Percentiles rank a stretch among this genome's conserved stretches.
phyloP scores from a whole-genome alignment of 1,139 yeast genomes.

The Yamadazyma spencermartinsiae region DNA sequence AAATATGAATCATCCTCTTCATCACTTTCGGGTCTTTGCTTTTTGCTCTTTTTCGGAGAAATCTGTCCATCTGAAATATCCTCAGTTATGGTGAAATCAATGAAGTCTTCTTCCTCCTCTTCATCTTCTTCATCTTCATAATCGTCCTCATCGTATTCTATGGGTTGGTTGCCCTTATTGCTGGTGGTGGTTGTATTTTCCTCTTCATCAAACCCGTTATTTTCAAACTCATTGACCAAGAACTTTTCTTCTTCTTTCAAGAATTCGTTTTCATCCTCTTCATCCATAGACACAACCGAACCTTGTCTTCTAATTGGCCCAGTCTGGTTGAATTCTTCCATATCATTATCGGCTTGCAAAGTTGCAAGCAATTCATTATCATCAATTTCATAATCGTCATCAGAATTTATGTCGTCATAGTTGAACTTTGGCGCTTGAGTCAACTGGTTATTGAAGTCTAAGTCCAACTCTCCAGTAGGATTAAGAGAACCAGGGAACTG shows the following conservation, averaged over 20 bases:
- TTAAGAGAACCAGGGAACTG: not conserved
- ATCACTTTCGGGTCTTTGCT: slow-evolving; percentile 14
- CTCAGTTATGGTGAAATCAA: slow-evolving; percentile 29
- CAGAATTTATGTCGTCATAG: slow-evolving; percentile 58
- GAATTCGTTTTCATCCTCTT: slow-evolving; percentile 54
- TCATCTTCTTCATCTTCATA: slow-evolving; percentile 25
- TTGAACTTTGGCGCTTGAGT: slow-evolving; percentile 52
- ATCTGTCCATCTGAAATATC: slow-evolving; percentile 11
- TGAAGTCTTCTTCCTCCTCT: slow-evolving; percentile 34
- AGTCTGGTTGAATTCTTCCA: slow-evolving; percentile 39
- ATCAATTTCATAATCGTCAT: slow-evolving; percentile 70
- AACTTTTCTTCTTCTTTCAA: slow-evolving; percentile 48
- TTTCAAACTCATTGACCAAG: slow-evolving; percentile 50
- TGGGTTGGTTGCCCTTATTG: slow-evolving; percentile 17
- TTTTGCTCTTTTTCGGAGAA: slow-evolving; percentile 13
- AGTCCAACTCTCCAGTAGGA: slow-evolving; percentile 25
- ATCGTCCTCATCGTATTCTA: slow-evolving; percentile 23
- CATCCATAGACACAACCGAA: slow-evolving; percentile 55
- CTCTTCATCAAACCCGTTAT: slow-evolving; percentile 49
- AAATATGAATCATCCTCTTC: slow-evolving; percentile 55
- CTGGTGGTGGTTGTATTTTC: slow-evolving; percentile 19
- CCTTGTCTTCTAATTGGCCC: slow-evolving; percentile 24
- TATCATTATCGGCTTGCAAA: slow-evolving; percentile 63
- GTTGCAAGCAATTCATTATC: slow-evolving; percentile 71
- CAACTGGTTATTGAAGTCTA: slow-evolving; percentile 39